These are phyloP conservation scores for Fusarium burgessii DNA, from an alignment of 2,329 filamentous ascomycete species.

Conservation along the genomic window DNA sequence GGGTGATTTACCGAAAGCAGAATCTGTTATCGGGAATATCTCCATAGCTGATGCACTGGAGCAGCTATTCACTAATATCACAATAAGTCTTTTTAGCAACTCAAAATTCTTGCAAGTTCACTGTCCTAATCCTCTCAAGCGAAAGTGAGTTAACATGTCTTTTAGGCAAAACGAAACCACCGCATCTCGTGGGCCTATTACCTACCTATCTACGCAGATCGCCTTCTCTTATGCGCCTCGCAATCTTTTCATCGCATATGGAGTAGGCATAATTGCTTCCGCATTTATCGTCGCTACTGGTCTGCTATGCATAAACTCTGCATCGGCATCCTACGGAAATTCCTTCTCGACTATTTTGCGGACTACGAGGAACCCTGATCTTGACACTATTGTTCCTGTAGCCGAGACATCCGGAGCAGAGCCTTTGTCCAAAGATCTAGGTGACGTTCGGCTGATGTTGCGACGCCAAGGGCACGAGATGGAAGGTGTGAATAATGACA, in stretches of 20 bases:
- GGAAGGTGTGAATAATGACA: not conserved
- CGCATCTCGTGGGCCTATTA: not conserved
- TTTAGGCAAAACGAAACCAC: constrained; percentile 9
- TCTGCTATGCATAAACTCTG: not conserved
- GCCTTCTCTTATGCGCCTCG: constrained; percentile 9
- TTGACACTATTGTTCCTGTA: not conserved
- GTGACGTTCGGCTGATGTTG: not conserved
- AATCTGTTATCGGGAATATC: not conserved
- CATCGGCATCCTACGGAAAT: not conserved
- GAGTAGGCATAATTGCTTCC: fast-evolving
- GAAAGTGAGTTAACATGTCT: fast-evolving
- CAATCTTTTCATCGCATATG: constrained; percentile 21
- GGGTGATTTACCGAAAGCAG: fast-evolving
- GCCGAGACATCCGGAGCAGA: not conserved
- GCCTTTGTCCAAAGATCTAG: constrained; percentile 2
- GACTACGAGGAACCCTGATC: constrained; percentile 7
- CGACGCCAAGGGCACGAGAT: fast-evolving
- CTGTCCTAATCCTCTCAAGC: fast-evolving
- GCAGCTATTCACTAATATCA: not conserved
- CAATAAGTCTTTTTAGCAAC: constrained; percentile 18
- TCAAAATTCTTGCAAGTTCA: not conserved
- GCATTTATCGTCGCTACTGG: not conserved
- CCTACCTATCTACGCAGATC: not conserved
- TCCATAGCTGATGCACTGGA: constrained; percentile 8
- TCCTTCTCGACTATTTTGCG: constrained; percentile 21